Conservation (phyloP, 345 rosid species). For the Arabidopsis suecica region DNA sequence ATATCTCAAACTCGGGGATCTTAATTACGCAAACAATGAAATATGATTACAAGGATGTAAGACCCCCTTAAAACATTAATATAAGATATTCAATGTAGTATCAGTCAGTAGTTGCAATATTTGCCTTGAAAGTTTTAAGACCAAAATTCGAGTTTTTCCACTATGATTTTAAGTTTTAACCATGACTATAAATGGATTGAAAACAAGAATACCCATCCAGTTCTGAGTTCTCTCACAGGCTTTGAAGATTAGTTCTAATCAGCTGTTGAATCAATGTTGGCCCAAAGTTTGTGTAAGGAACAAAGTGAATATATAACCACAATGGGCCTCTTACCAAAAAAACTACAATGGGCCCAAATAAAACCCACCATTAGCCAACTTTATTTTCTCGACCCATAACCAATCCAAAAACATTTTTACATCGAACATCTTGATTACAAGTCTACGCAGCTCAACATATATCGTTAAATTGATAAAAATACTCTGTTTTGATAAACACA, state of each 20-base stretch:
- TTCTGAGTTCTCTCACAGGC: background rate
- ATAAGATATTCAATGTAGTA: background rate
- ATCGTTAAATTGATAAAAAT: background rate
- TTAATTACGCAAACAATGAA: background rate
- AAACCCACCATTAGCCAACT: background rate
- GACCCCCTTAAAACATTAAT: no score
- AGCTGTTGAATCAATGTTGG: background rate
- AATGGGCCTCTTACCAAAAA: background rate
- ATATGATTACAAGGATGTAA: no score
- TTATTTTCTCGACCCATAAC: background rate
- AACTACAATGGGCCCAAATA: slow-evolving; percentile 2
- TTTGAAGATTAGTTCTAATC: background rate
- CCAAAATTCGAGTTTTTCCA: background rate
- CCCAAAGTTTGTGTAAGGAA: background rate
- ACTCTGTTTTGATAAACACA: background rate
- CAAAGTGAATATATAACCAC: background rate
- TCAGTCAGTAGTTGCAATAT: background rate
- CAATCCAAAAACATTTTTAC: background rate
- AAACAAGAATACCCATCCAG: background rate
- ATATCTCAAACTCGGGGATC: slow-evolving; percentile 5
- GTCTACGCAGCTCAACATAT: background rate
- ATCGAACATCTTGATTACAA: no score
- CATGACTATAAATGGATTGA: background rate
- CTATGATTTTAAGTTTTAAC: background rate
- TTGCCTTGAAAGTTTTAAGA: background rate